A percentile compares a stretch with the other conserved stretches of the same genome.
Conservation (phyloP, 345 rosid species). For the Linum tenue region DNA sequence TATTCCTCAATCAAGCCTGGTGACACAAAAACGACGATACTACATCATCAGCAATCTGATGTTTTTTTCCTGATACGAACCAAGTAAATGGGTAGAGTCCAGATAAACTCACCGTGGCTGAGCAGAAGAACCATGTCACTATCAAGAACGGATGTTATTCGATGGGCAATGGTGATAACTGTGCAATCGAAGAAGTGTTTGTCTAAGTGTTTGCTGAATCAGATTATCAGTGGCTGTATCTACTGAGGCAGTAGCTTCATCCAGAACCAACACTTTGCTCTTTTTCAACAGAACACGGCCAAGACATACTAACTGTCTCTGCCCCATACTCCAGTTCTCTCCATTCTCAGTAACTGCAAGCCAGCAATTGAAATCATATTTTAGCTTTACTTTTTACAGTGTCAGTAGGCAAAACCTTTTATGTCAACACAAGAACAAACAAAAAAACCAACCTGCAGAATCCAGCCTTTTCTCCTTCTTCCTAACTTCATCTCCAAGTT, state of each 20-base stretch:
- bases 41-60: not conserved
- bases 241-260: constrained; percentile 88
- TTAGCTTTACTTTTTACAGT: not conserved
- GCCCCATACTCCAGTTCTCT: constrained; percentile 95
- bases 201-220: constrained; percentile 61
- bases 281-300: constrained; percentile 74
- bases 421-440: not conserved
- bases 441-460: constrained; percentile 31
- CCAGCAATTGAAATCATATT: not conserved
- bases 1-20: constrained; percentile 63
- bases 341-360: constrained; percentile 68
- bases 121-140: constrained; percentile 78
- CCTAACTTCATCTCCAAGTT: constrained; percentile 81
- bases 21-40: too few relatives aligned
- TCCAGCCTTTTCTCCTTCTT: constrained; percentile 68
- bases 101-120: constrained; percentile 39
- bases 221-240: constrained; percentile 79
- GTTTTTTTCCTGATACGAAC: too few relatives aligned
- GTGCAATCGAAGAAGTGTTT: constrained; percentile 61
- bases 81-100: not conserved
- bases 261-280: constrained; percentile 71
- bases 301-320: constrained; percentile 74
- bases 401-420: not conserved
- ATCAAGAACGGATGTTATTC: constrained; percentile 75
- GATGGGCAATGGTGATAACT: constrained; percentile 70